Conservation (phyloP, 1,139 yeast genomes). For the Yamadazyma pseudoaaseri region DNA sequence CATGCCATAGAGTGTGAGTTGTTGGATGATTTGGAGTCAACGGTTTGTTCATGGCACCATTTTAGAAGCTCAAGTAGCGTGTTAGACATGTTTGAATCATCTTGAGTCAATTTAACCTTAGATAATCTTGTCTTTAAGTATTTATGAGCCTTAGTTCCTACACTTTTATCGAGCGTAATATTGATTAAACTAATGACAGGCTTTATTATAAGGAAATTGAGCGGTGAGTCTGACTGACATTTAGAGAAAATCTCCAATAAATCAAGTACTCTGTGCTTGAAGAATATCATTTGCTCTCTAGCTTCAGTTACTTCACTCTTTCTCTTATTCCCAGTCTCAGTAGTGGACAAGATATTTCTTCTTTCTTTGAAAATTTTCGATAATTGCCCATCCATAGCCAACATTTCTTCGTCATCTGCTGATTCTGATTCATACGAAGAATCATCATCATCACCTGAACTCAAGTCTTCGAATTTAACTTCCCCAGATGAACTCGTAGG, state of each 20-base stretch:
- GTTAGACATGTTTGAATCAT: slow-evolving; percentile 15
- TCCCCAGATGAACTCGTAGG: slow-evolving; percentile 51
- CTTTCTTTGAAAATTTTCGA: slow-evolving; percentile 84
- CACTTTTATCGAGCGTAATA: slow-evolving; percentile 63
- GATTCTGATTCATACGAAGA: slow-evolving; percentile 66
- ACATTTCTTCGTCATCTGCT: slow-evolving; percentile 97
- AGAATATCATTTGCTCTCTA: slow-evolving; percentile 71
- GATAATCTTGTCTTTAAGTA: slow-evolving; percentile 64
- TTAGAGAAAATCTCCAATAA: slow-evolving; percentile 63
- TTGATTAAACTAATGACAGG: slow-evolving; percentile 64
- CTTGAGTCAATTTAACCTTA: slow-evolving; percentile 38
- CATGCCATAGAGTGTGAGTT: slow-evolving; percentile 55
- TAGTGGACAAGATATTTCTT: slow-evolving; percentile 53
- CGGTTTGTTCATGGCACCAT: slow-evolving; percentile 39
- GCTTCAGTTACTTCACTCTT: slow-evolving; percentile 74
- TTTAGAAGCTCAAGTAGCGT: slow-evolving; percentile 26
- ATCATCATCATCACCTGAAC: slow-evolving; percentile 35
- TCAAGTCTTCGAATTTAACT: slow-evolving; percentile 42
- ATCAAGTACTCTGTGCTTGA: slow-evolving; percentile 78
- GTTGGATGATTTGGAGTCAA: slow-evolving; percentile 43
- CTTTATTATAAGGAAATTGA: slow-evolving; percentile 45
- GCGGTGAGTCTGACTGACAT: slow-evolving; percentile 41
- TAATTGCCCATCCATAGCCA: slow-evolving; percentile 86
- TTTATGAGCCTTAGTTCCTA: slow-evolving; percentile 77
- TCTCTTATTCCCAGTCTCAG: slow-evolving; percentile 61